These are phyloP conservation scores for Fusarium sp. DNA, from an alignment of 2,329 filamentous ascomycete genomes.

Conservation along the genomic window DNA sequence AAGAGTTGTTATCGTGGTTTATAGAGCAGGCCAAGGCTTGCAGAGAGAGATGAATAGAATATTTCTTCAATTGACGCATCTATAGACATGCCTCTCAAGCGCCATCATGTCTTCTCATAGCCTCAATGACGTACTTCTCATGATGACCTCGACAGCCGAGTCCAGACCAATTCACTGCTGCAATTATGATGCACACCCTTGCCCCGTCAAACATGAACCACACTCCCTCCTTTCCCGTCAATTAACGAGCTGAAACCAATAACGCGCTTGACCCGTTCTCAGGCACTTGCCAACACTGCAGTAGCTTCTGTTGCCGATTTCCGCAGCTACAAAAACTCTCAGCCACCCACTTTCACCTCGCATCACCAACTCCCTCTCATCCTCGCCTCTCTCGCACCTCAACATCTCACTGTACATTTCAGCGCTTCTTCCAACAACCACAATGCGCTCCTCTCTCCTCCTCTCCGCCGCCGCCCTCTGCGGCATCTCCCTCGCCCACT, in stretches of 20 bases:
- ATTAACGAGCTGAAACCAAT: not conserved
- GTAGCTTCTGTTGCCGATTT: slow-evolving; percentile 30
- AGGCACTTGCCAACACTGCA: slow-evolving; percentile 1
- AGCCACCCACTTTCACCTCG: slow-evolving; percentile 12
- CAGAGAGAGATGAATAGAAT: not conserved
- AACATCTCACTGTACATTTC: not conserved
- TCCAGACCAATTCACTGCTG: not conserved
- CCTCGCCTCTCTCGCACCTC: not conserved
- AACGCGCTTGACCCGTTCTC: not conserved
- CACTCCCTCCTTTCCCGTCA: not conserved
- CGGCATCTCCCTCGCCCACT: slow-evolving; percentile 63
- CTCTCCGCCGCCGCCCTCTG: slow-evolving; percentile 54
- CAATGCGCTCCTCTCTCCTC: slow-evolving; percentile 51
- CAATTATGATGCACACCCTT: not conserved
- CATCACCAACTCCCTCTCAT: not conserved
- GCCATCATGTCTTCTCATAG: slow-evolving; percentile 26
- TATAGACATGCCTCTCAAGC: too few species aligned
- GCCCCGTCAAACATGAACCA: not conserved
- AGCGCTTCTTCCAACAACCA: slow-evolving; percentile 19
- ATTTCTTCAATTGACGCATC: not conserved
- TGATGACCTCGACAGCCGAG: slow-evolving; percentile 10
- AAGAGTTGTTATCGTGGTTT: not conserved
- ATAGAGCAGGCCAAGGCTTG: not conserved
- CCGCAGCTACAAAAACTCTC: slow-evolving; percentile 37
- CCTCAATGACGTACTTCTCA: slow-evolving; percentile 40